Percentiles rank a stretch among this genome's conserved stretches.
These are phyloP conservation scores for Ananas comosus DNA, from an alignment of 176 grass and related monocot species.

Conservation along the genomic window DNA sequence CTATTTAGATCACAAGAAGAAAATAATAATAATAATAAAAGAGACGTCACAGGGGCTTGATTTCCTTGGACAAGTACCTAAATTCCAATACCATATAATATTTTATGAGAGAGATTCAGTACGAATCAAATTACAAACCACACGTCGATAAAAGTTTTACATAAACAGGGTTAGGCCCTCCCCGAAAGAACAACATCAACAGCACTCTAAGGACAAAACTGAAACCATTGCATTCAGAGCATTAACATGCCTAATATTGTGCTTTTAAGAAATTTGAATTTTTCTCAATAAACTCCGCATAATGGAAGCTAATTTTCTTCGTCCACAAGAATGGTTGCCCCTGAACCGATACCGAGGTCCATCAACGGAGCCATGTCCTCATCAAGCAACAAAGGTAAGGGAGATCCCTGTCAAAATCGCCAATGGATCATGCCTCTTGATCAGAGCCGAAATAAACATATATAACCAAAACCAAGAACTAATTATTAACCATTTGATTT, in stretches of 20 bases:
- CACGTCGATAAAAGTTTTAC: too few relatives aligned
- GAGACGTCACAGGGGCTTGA: too few relatives aligned
- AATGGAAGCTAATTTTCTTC: constrained; percentile 57
- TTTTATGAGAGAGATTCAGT: too few relatives aligned
- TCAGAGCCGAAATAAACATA: background rate
- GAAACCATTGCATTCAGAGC: too few relatives aligned
- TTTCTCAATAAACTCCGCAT: background rate
- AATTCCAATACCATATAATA: too few relatives aligned
- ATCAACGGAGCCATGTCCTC: constrained; percentile 63
- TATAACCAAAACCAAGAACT: background rate
- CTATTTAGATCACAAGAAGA: too few relatives aligned
- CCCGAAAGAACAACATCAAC: too few relatives aligned
- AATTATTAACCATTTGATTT: background rate
- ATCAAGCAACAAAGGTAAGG: constrained; percentile 47
- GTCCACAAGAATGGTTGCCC: constrained; percentile 57
- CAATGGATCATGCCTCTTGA: background rate
- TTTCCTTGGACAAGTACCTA: too few relatives aligned
- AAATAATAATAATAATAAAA: too few relatives aligned
- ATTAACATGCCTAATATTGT: background rate
- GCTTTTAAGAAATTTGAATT: background rate
- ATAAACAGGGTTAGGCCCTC: too few relatives aligned
- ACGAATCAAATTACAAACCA: too few relatives aligned
- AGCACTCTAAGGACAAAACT: too few relatives aligned
- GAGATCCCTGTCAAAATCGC: constrained; percentile 38
- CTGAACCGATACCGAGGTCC: constrained; percentile 55